These are phyloP conservation scores for Vachellia collinsii DNA, from an alignment of 306 rosid species.

Conservation along the genomic window DNA sequence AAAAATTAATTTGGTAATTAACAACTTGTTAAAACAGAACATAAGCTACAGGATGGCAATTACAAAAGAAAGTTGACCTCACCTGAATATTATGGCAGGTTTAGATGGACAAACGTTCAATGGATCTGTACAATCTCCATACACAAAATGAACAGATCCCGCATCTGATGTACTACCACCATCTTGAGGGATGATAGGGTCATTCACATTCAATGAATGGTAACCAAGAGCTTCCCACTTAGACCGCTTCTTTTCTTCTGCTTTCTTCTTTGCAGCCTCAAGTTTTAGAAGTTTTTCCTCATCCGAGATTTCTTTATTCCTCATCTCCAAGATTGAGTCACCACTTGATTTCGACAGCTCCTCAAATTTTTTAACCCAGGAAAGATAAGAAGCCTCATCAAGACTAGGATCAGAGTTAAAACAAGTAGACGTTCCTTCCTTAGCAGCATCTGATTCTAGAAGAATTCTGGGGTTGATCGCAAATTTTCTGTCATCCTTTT, in stretches of 20 bases:
- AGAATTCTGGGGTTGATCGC: slow-evolving; percentile 61
- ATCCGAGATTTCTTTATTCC: slow-evolving; percentile 47
- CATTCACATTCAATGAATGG: slow-evolving; percentile 63
- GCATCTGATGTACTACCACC: slow-evolving; percentile 53
- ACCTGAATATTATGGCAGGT: slow-evolving; percentile 71
- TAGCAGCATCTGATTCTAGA: slow-evolving; percentile 45
- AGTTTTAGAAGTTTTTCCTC: slow-evolving; percentile 58
- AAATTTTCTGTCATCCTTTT: slow-evolving; percentile 66
- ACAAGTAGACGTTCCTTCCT: slow-evolving; percentile 48
- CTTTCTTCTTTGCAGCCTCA: slow-evolving; percentile 78
- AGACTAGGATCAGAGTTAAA: slow-evolving; percentile 52
- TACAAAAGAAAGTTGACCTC: slow-evolving; percentile 37
- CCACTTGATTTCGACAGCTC: slow-evolving; percentile 60
- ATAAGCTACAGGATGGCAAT: slow-evolving; percentile 24
- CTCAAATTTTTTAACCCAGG: slow-evolving; percentile 89
- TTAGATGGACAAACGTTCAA: slow-evolving; percentile 59
- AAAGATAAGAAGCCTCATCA: slow-evolving; percentile 79
- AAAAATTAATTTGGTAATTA: slow-evolving; percentile 10
- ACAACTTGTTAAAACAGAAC: slow-evolving; percentile 17
- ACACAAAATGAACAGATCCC: slow-evolving; percentile 83
- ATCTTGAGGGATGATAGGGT: slow-evolving; percentile 53
- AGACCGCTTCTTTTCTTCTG: slow-evolving; percentile 76
- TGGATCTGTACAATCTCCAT: slow-evolving; percentile 89
- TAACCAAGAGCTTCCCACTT: slow-evolving; percentile 86
- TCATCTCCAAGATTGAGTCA: slow-evolving; percentile 47